Evolutionary conservation across 2,329 filamentous ascomycete species (phyloP), one percentile per base, ranked within the genome.

Genomic region (Ascochyta pisi): DNA sequence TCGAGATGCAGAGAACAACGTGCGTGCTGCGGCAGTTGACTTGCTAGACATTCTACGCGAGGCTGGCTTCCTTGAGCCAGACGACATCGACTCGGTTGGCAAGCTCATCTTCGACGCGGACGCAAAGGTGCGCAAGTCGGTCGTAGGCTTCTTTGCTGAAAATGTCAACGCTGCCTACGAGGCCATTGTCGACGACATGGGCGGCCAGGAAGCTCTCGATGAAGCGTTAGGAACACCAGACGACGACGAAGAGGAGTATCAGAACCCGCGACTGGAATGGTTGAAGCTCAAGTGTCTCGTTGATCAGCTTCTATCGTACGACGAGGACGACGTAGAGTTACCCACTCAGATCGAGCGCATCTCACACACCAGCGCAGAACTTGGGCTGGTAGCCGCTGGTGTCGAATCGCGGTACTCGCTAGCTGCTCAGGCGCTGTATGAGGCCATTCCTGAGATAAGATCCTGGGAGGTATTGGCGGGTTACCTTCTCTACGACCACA

Each of bases 401-500:
- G 81, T 88, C 0, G 92, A 96, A 61, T 95, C 92, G 0, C 86
- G 94, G 46, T 92, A 96, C 66, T 89, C 90, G 3, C 83, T 96
- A 26, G 94, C 94, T 16, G 90, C 92, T 0, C 90, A 96, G 73
- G 90, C 88, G 0, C 82, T 98, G 4, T 96, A 91, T 67, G 90
- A 95, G 60, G 89, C 89, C 65, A 85, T 97, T 57, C 82, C 86
- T 0, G 91, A 95, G 66, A 83, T 97, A 27, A 86, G 87, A 63
- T 87, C 92, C 54, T 99, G 95, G 95, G 91, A 96, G 70, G 84
- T 90, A 4, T 77, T 99, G 53, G 89, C 92, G 24, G 92, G 92
- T 15, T 99, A 97, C 74, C 83, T 99, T 6, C 81, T 99, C 2
- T 96, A 91, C 71, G 95, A 99, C 68, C 93, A 98, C 74, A 95